These are phyloP conservation scores for Albifimbria verrucaria DNA, from an alignment of 2,329 filamentous ascomycete genomes.

Conservation along the genomic window DNA sequence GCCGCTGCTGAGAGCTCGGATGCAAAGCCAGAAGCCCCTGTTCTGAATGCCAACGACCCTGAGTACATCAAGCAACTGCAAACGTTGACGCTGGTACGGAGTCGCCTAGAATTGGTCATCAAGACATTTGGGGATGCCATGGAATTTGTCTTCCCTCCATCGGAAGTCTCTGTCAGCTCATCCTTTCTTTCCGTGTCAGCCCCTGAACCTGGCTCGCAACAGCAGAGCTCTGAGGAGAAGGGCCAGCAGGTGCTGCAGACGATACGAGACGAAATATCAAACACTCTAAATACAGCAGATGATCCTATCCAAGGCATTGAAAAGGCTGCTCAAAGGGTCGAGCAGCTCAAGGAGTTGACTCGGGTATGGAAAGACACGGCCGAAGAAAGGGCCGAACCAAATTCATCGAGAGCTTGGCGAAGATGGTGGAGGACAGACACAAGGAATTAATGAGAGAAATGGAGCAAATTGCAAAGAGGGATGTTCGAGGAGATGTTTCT, in stretches of 20 bases:
- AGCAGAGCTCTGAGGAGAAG: slow-evolving; percentile 76
- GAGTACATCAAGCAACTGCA: slow-evolving; percentile 74
- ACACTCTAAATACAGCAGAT: slow-evolving; percentile 54
- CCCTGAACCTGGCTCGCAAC: slow-evolving; percentile 64
- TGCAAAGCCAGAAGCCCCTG: slow-evolving; percentile 4
- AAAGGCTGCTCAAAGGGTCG: slow-evolving; percentile 69
- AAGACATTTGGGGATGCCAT: slow-evolving; percentile 92
- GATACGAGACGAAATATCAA: slow-evolving; percentile 68
- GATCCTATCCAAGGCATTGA: slow-evolving; percentile 67
- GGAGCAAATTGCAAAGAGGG: slow-evolving; percentile 38
- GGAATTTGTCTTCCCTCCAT: slow-evolving; percentile 90
- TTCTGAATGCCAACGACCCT: slow-evolving; percentile 44
- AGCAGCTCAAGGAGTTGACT: slow-evolving; percentile 71
- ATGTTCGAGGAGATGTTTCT: slow-evolving; percentile 28
- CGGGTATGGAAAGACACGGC: slow-evolving; percentile 93
- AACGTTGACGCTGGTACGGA: slow-evolving; percentile 76
- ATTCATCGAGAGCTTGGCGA: slow-evolving; percentile 79
- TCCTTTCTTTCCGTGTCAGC: slow-evolving; percentile 89
- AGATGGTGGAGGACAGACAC: slow-evolving; percentile 75
- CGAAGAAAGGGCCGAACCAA: slow-evolving; percentile 78
- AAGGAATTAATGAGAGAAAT: slow-evolving; percentile 50
- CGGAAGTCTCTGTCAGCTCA: slow-evolving; percentile 77
- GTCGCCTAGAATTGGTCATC: slow-evolving; percentile 84
- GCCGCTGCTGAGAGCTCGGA: slow-evolving; percentile 19
- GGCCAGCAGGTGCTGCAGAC: slow-evolving; percentile 75